Conservation (phyloP, 305 asterid species). For the Fraxinus floribunda region DNA sequence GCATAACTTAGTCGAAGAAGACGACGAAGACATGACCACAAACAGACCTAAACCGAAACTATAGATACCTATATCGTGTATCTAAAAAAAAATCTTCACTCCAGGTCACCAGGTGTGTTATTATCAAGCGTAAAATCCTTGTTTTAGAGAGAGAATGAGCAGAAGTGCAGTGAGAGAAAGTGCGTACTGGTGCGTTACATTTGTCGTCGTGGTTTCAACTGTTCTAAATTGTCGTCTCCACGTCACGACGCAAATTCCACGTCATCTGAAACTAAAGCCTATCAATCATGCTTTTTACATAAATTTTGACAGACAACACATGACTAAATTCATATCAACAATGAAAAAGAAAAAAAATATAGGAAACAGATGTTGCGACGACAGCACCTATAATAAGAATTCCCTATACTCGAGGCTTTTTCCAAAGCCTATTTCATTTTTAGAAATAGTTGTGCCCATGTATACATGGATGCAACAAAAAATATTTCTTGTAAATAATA, state of each 20-base stretch:
- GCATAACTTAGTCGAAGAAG: slow-evolving; percentile 45
- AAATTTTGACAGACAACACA: too few relatives aligned
- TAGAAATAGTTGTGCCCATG: too few relatives aligned
- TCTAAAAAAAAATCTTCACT: not conserved
- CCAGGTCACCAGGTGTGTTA: not conserved
- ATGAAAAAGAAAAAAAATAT: too few relatives aligned
- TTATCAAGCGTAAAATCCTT: not conserved
- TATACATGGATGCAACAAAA: too few relatives aligned
- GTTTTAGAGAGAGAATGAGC: slow-evolving; percentile 22
- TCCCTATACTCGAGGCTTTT: too few relatives aligned
- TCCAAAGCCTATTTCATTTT: too few relatives aligned
- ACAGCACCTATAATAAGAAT: too few relatives aligned
- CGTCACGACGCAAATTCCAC: not conserved
- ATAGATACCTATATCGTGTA: not conserved
- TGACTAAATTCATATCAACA: too few relatives aligned
- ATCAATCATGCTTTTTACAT: not conserved
- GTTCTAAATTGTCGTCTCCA: slow-evolving; percentile 18
- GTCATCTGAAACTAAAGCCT: not conserved
- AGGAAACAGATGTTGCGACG: too few relatives aligned
- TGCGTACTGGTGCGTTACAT: slow-evolving; percentile 16
- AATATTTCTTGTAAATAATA: too few relatives aligned
- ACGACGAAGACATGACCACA: slow-evolving; percentile 36
- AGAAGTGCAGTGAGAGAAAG: slow-evolving; percentile 22
- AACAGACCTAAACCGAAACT: slow-evolving; percentile 24
- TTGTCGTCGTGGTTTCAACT: slow-evolving; percentile 9